Evolutionary conservation across 257 asterid species (phyloP).

Genomic region (Knoxia roxburghii): DNA sequence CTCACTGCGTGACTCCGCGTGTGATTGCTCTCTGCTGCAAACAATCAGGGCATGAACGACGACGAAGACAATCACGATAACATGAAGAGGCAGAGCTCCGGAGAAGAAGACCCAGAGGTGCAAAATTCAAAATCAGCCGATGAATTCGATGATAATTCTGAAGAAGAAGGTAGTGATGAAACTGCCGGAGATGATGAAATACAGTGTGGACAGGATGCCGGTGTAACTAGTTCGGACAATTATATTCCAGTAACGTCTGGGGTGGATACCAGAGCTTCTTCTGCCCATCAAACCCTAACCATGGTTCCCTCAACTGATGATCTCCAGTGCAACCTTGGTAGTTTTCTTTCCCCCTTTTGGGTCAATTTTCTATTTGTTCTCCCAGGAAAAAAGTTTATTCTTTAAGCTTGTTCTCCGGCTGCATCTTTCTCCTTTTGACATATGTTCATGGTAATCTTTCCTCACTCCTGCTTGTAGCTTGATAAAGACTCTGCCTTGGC

Average conservation of each 20-base stretch:
- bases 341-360: not conserved
- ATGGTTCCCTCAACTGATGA: not conserved
- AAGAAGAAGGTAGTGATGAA: not conserved
- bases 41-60: conserved; percentile 25
- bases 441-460: not conserved
- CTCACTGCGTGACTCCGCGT: conserved; percentile 5
- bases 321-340: conserved; percentile 13
- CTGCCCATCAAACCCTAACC: conserved; percentile 16
- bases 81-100: conserved; percentile 8
- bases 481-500: not conserved
- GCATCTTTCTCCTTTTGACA: not conserved
- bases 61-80: not conserved
- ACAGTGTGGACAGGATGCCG: not conserved
- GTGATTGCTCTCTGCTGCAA: not conserved
- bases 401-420: not conserved
- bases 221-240: not conserved
- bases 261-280: not conserved
- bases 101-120: conserved; percentile 4
- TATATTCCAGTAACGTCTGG: not conserved
- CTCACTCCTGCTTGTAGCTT: not conserved
- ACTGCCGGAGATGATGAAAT: not conserved
- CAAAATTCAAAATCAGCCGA: conserved; percentile 6
- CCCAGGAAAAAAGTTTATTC: not conserved
- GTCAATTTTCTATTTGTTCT: not conserved
- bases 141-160: not conserved